phyloP scores from a whole-genome alignment of 352 stramenopile genomes.

The Pythium rhizo-oryzae region DNA sequence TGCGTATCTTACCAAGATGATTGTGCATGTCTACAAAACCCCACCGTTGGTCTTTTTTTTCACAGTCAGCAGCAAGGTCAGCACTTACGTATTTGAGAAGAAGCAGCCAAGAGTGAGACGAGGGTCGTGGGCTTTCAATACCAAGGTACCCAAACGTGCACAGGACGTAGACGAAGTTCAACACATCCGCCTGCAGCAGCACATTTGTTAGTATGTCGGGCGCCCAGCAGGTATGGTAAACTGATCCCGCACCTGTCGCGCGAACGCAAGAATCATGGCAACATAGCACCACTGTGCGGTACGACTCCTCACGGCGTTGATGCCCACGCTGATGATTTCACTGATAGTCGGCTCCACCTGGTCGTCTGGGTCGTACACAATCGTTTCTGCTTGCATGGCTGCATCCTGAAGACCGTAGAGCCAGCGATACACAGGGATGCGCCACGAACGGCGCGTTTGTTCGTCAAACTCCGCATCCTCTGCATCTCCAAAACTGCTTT shows the following conservation, averaged over 20 bases:
- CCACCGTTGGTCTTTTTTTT: background rate
- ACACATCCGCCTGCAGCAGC: slow-evolving; percentile 62
- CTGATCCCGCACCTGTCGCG: slow-evolving; percentile 53
- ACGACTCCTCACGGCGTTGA: slow-evolving; percentile 71
- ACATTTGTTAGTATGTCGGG: background rate
- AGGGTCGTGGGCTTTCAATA: slow-evolving; percentile 74
- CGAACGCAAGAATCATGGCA: slow-evolving; percentile 67
- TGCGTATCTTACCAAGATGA: slow-evolving; percentile 60
- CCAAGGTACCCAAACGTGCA: slow-evolving; percentile 70
- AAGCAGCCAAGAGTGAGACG: slow-evolving; percentile 59
- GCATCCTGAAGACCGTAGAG: slow-evolving; percentile 78
- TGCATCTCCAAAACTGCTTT: slow-evolving; percentile 75
- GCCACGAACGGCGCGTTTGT: slow-evolving; percentile 38
- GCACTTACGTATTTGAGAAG: slow-evolving; percentile 83
- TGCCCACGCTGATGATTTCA: slow-evolving; percentile 62
- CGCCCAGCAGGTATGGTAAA: background rate
- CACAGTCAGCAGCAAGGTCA: background rate
- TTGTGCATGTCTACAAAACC: slow-evolving; percentile 34
- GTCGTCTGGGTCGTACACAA: slow-evolving; percentile 79
- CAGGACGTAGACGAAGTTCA: slow-evolving; percentile 83
- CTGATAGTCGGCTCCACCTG: slow-evolving; percentile 62
- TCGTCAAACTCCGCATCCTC: slow-evolving; percentile 84
- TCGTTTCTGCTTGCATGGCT: slow-evolving; percentile 65
- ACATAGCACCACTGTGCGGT: slow-evolving; percentile 68
- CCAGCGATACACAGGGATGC: slow-evolving; percentile 64